phyloP scores from a whole-genome alignment of 2,329 filamentous ascomycete species.

The Hymenoscyphus scutula region DNA sequence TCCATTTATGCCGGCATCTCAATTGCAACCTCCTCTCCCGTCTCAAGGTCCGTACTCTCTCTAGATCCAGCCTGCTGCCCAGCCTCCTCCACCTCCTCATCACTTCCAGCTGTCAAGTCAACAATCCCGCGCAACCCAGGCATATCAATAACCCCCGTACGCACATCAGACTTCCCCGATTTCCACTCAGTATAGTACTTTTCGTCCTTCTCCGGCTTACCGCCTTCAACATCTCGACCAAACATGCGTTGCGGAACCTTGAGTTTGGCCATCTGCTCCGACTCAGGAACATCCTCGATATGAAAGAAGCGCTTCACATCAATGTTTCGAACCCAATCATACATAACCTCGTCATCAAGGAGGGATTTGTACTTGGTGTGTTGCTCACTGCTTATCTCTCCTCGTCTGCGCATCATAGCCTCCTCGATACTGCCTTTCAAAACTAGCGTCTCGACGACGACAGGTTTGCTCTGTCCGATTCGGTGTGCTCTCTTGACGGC shows the following conservation, averaged over 20 bases:
- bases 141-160: too few relatives aligned
- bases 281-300: slow-evolving; percentile 29
- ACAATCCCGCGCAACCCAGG: too few relatives aligned
- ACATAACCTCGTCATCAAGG: slow-evolving; percentile 56
- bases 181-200: too few relatives aligned
- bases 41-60: too few relatives aligned
- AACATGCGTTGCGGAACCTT: slow-evolving; percentile 49
- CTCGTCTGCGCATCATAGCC: slow-evolving; percentile 70
- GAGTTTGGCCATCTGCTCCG: slow-evolving; percentile 50
- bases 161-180: too few relatives aligned
- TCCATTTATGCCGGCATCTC: too few relatives aligned
- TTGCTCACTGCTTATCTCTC: slow-evolving; percentile 70
- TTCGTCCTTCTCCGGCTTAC: too few relatives aligned
- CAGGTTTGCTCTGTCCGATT: slow-evolving; percentile 76
- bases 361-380: slow-evolving; percentile 55
- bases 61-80: too few relatives aligned
- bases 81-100: too few relatives aligned
- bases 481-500: slow-evolving; percentile 87
- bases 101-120: too few relatives aligned
- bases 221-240: slow-evolving; percentile 37
- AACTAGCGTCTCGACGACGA: slow-evolving; percentile 83
- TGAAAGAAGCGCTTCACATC: slow-evolving; percentile 40
- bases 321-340: slow-evolving; percentile 57
- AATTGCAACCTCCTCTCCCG: too few relatives aligned
- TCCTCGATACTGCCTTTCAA: slow-evolving; percentile 80